These are phyloP conservation scores for Zangia roseola DNA, from an alignment of 768 basidiomycete species.

Conservation along the genomic window DNA sequence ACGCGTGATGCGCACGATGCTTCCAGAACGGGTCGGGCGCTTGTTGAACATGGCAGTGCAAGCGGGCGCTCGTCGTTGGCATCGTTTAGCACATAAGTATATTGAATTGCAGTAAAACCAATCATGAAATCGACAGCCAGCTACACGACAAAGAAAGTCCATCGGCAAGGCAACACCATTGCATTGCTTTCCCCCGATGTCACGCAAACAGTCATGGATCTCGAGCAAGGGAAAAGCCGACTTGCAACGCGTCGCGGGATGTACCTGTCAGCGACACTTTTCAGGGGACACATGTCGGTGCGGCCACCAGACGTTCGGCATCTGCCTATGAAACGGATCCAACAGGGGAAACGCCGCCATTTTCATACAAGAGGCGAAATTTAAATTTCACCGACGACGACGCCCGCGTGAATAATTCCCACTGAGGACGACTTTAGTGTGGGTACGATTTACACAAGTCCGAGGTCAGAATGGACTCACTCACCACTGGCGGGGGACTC, in stretches of 20 bases:
- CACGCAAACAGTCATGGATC: not conserved
- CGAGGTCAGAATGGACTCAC: too few species aligned
- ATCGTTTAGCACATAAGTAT: too few species aligned
- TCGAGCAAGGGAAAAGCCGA: constrained; percentile 4
- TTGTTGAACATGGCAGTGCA: constrained; percentile 13
- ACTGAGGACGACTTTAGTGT: too few species aligned
- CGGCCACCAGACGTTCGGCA: not conserved
- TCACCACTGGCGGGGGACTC: too few species aligned
- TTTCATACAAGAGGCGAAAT: too few species aligned
- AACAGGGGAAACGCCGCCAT: not conserved
- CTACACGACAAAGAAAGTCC: too few species aligned
- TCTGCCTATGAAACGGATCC: constrained; percentile 6
- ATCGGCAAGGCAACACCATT: not conserved
- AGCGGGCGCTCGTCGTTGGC: not conserved
- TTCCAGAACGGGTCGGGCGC: constrained; percentile 7
- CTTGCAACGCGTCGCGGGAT: constrained; percentile 1
- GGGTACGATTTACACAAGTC: too few species aligned
- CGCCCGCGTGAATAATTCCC: too few species aligned
- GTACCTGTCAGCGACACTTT: not conserved
- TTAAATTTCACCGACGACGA: too few species aligned
- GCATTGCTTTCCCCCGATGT: not conserved
- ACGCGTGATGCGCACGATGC: constrained; percentile 1
- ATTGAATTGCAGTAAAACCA: too few species aligned
- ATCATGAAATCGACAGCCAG: too few species aligned
- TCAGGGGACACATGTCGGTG: not conserved